Percentiles rank a stretch among this genome's conserved stretches.
Evolutionary conservation across 1,284 basidiomycete species (phyloP).

Genomic region (Melanopsichium pennsylvanicum): DNA sequence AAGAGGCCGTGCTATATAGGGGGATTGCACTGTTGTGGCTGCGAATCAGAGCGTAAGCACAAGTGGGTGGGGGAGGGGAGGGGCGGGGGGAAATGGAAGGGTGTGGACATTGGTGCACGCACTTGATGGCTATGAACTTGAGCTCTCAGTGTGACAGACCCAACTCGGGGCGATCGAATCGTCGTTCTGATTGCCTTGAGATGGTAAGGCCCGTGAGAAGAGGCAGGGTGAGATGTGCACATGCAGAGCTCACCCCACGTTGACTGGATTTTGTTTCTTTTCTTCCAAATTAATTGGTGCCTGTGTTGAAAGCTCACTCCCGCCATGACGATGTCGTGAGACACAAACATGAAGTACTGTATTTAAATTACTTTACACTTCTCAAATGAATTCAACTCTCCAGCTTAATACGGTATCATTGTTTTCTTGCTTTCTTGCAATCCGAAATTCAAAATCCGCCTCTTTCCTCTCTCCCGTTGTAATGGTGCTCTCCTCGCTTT

Average conservation of each 20-base stretch:
- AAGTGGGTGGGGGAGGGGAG: too few relatives aligned
- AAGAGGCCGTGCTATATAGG: too few relatives aligned
- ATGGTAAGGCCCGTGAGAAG: not conserved
- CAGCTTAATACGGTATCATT: slow-evolving; percentile 25
- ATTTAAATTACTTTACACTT: too few relatives aligned
- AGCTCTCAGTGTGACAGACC: not conserved
- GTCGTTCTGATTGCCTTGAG: too few relatives aligned
- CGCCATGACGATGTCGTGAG: slow-evolving; percentile 24
- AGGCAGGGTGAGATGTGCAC: not conserved
- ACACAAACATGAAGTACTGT: too few relatives aligned
- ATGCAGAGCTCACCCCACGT: slow-evolving; percentile 21
- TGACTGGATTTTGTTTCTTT: slow-evolving; percentile 6
- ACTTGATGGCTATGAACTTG: slow-evolving; percentile 20
- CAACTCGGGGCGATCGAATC: slow-evolving; percentile 15
- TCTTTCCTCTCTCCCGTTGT: not conserved
- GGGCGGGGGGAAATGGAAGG: too few relatives aligned
- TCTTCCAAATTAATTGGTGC: not conserved
- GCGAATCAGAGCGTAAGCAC: too few relatives aligned
- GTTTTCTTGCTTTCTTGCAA: too few relatives aligned
- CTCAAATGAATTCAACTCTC: slow-evolving; percentile 12
- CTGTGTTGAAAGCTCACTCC: not conserved
- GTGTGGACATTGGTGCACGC: too few relatives aligned
- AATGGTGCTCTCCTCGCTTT: too few relatives aligned
- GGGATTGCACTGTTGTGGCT: too few relatives aligned
- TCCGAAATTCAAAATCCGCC: slow-evolving; percentile 13